phyloP scores from a whole-genome alignment of 2,329 filamentous ascomycete genomes.

The Phyllosticta capitalensis region DNA sequence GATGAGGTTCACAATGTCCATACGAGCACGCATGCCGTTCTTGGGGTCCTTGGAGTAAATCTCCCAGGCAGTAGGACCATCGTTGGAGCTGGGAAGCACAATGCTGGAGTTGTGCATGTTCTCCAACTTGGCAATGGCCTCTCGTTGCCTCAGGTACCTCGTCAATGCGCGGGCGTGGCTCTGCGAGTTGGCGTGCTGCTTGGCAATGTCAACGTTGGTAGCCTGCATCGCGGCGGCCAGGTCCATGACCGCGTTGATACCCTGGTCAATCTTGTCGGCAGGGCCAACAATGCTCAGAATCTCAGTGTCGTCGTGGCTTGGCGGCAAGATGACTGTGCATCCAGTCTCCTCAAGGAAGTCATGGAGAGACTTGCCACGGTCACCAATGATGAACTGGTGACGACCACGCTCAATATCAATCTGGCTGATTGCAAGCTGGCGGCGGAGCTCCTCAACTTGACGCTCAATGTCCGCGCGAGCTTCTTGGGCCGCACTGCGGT shows the following conservation, averaged over 20 bases:
- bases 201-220: conserved; percentile 71
- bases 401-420: conserved; percentile 74
- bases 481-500: conserved; percentile 71
- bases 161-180: conserved; percentile 81
- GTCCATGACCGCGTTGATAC: conserved; percentile 76
- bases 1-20: conserved; percentile 65
- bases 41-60: conserved; percentile 74
- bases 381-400: conserved; percentile 91
- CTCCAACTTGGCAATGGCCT: conserved; percentile 76
- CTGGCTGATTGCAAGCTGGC: conserved; percentile 67
- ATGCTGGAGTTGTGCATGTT: conserved; percentile 75
- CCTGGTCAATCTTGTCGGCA: conserved; percentile 60
- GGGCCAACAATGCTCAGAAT: conserved; percentile 79
- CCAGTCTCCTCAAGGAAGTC: conserved; percentile 87
- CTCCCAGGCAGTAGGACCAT: conserved; percentile 71
- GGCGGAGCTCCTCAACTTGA: conserved; percentile 64
- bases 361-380: conserved; percentile 67
- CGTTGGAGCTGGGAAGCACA: conserved; percentile 61
- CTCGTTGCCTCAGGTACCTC: conserved; percentile 73
- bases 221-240: conserved; percentile 80
- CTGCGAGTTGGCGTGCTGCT: conserved; percentile 65
- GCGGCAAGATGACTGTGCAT: conserved; percentile 75
- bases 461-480: conserved; percentile 73
- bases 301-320: conserved; percentile 68
- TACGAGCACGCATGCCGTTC: conserved; percentile 66